Percentiles rank a stretch among this genome's conserved stretches.
Conservation (phyloP, 257 asterid genomes). For the Osmanthus fragrans region DNA sequence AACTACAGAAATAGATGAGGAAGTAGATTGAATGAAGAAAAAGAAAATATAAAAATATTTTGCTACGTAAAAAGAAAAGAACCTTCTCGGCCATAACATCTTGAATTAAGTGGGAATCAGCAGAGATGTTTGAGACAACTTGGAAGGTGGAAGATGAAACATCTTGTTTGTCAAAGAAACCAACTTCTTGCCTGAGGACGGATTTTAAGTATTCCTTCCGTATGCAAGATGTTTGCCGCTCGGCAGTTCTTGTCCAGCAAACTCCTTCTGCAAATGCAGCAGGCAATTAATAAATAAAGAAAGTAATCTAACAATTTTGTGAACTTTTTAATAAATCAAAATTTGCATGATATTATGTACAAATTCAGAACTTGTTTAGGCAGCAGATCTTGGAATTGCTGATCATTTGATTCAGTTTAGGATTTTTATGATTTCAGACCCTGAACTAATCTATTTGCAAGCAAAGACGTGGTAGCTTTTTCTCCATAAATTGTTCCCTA, state of each 20-base stretch:
- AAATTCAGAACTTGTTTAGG: neutral
- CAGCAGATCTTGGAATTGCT: neutral
- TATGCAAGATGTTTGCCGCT: slow-evolving; percentile 51
- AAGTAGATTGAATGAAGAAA: neutral
- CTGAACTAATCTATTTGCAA: neutral
- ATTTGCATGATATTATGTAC: neutral
- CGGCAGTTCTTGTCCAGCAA: slow-evolving; percentile 58
- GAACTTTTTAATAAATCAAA: neutral
- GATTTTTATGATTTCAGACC: neutral
- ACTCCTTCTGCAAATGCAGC: slow-evolving; percentile 38
- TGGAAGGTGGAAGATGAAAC: slow-evolving; percentile 35
- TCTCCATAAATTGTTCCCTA: neutral
- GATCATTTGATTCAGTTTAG: neutral
- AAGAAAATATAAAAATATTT: neutral
- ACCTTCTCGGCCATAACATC: slow-evolving; percentile 46
- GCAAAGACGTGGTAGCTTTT: neutral
- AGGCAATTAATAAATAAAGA: neutral
- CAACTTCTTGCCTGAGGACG: slow-evolving; percentile 50
- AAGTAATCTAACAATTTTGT: neutral
- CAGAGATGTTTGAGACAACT: slow-evolving; percentile 37
- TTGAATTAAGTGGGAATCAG: slow-evolving; percentile 43
- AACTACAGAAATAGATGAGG: too few relatives aligned
- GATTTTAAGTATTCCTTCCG: slow-evolving; percentile 38
- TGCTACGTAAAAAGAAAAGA: neutral
- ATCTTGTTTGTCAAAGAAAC: slow-evolving; percentile 44